Evolutionary conservation across 2,329 filamentous ascomycete genomes (phyloP).

Genomic region (Pseudogymnoascus verrucosus): DNA sequence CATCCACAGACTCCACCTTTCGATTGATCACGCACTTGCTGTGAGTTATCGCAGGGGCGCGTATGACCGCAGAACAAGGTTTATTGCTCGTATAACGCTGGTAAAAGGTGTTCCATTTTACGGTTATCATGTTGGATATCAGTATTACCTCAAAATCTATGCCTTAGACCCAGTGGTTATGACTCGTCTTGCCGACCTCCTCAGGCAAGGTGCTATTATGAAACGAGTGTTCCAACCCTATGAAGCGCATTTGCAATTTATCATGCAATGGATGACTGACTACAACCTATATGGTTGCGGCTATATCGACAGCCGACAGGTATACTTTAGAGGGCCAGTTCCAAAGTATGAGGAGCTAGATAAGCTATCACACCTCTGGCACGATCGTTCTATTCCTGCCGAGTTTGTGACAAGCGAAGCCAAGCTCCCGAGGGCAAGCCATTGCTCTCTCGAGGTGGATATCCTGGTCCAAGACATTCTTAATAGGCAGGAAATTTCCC

Average conservation of each 20-base stretch:
- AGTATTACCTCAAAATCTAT: slow-evolving; percentile 89
- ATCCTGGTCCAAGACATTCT: slow-evolving; percentile 80
- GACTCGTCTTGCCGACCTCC: slow-evolving; percentile 76
- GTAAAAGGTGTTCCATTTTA: slow-evolving; percentile 95
- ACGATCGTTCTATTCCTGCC: slow-evolving; percentile 60
- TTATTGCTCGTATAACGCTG: slow-evolving; percentile 82
- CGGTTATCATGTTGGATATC: slow-evolving; percentile 88
- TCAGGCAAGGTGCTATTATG: slow-evolving; percentile 83
- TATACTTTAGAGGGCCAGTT: slow-evolving; percentile 67
- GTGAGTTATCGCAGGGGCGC: slow-evolving; percentile 74
- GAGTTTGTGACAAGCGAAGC: slow-evolving; percentile 53
- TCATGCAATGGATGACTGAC: slow-evolving; percentile 96
- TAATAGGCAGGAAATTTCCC: slow-evolving; percentile 68
- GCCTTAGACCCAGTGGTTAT: slow-evolving; percentile 81
- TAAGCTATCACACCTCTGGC: slow-evolving; percentile 63
- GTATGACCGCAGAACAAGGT: slow-evolving; percentile 59
- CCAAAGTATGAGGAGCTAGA: slow-evolving; percentile 59
- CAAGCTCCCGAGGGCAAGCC: slow-evolving; percentile 67
- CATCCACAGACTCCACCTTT: slow-evolving; percentile 69
- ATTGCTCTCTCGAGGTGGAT: slow-evolving; percentile 86
- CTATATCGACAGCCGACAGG: slow-evolving; percentile 67
- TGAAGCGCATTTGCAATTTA: slow-evolving; percentile 85
- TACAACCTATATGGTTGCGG: slow-evolving; percentile 95
- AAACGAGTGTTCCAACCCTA: slow-evolving; percentile 80
- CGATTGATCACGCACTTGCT: slow-evolving; percentile 84